Conservation (phyloP, 2,329 filamentous ascomycete species). For the Aureobasidium subglaciale region DNA sequence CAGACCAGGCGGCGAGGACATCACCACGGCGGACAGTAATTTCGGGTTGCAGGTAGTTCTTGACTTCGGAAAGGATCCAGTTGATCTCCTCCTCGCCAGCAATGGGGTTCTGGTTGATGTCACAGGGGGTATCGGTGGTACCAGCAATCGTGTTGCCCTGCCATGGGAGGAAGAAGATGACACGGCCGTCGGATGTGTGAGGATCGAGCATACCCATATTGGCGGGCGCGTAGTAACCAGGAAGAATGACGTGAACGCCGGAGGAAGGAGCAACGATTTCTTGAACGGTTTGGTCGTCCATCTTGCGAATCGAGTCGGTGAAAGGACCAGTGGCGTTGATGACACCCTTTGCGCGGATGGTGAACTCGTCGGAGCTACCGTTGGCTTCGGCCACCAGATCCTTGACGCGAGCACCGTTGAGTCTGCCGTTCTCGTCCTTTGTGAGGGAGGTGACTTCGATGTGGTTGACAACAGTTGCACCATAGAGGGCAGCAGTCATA, state of each 20-base stretch:
- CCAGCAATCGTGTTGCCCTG: conserved; percentile 88
- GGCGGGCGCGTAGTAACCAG: conserved; percentile 76
- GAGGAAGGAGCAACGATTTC: conserved; percentile 82
- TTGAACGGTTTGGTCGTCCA: conserved; percentile 65
- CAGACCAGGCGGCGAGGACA: conserved; percentile 85
- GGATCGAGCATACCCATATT: conserved; percentile 87
- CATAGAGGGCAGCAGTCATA: conserved; percentile 83
- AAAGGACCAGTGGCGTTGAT: conserved; percentile 89
- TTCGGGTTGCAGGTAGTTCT: conserved; percentile 73
- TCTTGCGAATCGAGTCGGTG: conserved; percentile 75
- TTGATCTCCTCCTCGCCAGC: conserved; percentile 78
- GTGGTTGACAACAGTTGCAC: conserved; percentile 75
- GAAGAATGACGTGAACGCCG: conserved; percentile 79
- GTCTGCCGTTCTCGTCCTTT: conserved; percentile 64
- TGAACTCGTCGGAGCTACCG: conserved; percentile 57
- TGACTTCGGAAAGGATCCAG: conserved; percentile 80
- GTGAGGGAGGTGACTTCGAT: conserved; percentile 69
- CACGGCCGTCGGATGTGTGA: conserved; percentile 76
- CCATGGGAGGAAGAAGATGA: conserved; percentile 92
- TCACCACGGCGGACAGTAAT: conserved; percentile 80
- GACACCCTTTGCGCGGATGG: conserved; percentile 69
- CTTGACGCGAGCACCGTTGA: conserved; percentile 67
- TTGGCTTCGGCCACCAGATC: conserved; percentile 62
- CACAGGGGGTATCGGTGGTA: conserved; percentile 72
- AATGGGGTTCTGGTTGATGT: conserved; percentile 65